Evolutionary conservation across 2,329 filamentous ascomycete genomes (phyloP), one percentile per base, ranked within the genome.

Genomic region (Pezicula rhizophila): DNA sequence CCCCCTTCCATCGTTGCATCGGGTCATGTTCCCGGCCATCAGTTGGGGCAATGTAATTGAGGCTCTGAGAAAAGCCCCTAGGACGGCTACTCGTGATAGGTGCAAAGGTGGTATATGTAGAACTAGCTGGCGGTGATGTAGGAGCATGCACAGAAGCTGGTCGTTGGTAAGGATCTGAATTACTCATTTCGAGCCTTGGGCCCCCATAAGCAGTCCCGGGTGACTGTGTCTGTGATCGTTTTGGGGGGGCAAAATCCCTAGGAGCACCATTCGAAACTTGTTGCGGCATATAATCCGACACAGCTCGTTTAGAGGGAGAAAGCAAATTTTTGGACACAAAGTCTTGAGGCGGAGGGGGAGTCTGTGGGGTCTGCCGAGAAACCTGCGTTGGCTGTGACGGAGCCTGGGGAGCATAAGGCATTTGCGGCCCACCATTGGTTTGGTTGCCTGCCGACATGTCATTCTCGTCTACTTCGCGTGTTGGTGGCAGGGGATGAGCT

Each of bases 1-100:
- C 79, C 3, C 95, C 95, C 68, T 87, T 90, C 93, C 93, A 99
- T 56, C 93, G 78, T 64, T 95, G 79, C 6, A 99, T 72, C 2
- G 84, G 82, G 68, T 99, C 93, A 15, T 81, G 69, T 60, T 86
- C 80, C 17, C 79, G 77, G 1, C 82, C 82, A 64, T 86, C 82
- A 1, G 76, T 83, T 1, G 83, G 82, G 8, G 77, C 70, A 34
- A 85, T 72, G 54, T 83, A 73, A 56, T 80, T 79, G 45, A 82
- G 65, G 25, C 69, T 71, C 48, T 79, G 69, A 3, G 79, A 83
- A 46, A 75, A 70, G 1, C 74, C 77, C 46, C 79, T 71, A 11
- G 71, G 66, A 17, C 77, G 71, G 14, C 68, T 46, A 20, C 49
- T 50, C 7, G 56, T 41, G n/a, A 53, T 39, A 20, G 50, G 18